These are phyloP conservation scores for Coniella lustricola DNA, from an alignment of 2,329 filamentous ascomycete species.

Conservation along the genomic window DNA sequence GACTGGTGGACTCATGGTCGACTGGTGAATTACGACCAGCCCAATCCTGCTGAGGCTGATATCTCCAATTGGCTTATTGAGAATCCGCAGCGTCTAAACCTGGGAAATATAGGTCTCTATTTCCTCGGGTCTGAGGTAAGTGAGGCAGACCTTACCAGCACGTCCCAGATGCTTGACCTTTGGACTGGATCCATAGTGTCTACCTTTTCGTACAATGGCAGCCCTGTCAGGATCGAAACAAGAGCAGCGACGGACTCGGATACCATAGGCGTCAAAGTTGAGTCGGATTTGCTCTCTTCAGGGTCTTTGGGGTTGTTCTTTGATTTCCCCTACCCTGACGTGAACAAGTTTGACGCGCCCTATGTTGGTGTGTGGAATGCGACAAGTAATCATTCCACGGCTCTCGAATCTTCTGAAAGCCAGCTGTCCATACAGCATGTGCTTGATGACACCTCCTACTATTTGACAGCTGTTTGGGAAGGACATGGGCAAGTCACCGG, in stretches of 20 bases:
- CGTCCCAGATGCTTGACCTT: constrained; percentile 38
- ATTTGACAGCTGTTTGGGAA: constrained; percentile 32
- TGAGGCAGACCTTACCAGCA: constrained; percentile 32
- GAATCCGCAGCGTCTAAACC: constrained; percentile 45
- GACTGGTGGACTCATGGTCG: constrained; percentile 38
- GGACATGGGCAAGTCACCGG: constrained; percentile 26
- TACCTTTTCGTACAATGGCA: constrained; percentile 34
- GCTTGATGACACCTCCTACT: constrained; percentile 36
- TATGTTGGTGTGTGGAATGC: constrained; percentile 46
- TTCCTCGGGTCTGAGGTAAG: constrained; percentile 33
- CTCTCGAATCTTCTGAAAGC: constrained; percentile 22
- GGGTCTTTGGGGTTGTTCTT: constrained; percentile 40
- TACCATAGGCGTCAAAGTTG: constrained; percentile 36
- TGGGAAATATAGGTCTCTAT: constrained; percentile 40
- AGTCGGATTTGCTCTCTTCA: constrained; percentile 32
- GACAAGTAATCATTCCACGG: constrained; percentile 36
- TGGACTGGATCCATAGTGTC: constrained; percentile 39
- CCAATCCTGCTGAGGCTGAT: constrained; percentile 33
- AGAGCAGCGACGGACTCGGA: constrained; percentile 38
- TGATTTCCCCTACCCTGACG: constrained; percentile 43
- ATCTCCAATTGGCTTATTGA: constrained; percentile 37
- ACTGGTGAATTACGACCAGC: constrained; percentile 35
- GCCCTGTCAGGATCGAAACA: constrained; percentile 34
- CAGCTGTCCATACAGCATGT: constrained; percentile 36
- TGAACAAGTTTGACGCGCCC: constrained; percentile 47